These are phyloP conservation scores for Kurtzmaniella quercitrusa DNA, from an alignment of 1,139 yeast species.

Conservation along the genomic window DNA sequence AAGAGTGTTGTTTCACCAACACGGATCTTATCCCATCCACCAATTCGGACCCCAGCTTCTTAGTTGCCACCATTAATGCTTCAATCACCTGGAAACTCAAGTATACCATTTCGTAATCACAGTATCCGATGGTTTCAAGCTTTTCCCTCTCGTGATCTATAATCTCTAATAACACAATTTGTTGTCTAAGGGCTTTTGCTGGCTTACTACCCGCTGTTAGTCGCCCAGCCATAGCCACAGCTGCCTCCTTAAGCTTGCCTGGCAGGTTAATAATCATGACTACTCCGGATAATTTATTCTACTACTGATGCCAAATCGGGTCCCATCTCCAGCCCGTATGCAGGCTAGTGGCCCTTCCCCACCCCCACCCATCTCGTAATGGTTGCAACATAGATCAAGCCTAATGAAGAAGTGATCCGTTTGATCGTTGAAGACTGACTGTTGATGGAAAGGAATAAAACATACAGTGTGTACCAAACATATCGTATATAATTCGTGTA, in stretches of 20 bases:
- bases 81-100: slow-evolving; percentile 18
- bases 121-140: slow-evolving; percentile 23
- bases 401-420: too few species aligned
- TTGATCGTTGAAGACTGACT: too few species aligned
- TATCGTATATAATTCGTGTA: too few species aligned
- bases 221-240: slow-evolving; percentile 3
- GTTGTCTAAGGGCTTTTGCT: slow-evolving; percentile 20
- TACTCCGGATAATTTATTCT: too few species aligned
- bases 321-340: not conserved
- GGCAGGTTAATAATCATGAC: not conserved
- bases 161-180: slow-evolving; percentile 31
- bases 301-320: not conserved
- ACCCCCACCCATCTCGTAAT: not conserved
- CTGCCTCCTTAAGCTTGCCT: slow-evolving; percentile 1
- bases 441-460: not conserved
- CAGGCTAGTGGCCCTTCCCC: too few species aligned
- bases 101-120: slow-evolving; percentile 39
- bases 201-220: slow-evolving; percentile 5
- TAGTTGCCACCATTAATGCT: not conserved
- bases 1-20: slow-evolving; percentile 15
- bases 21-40: slow-evolving; percentile 18
- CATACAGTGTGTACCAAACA: too few species aligned
- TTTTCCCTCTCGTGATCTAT: slow-evolving; percentile 30
- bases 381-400: not conserved
- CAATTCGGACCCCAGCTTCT: not conserved